Base-by-base conservation (phyloP, 1,284 basidiomycete genomes). In the Leccinum griseonigrum region DNA sequence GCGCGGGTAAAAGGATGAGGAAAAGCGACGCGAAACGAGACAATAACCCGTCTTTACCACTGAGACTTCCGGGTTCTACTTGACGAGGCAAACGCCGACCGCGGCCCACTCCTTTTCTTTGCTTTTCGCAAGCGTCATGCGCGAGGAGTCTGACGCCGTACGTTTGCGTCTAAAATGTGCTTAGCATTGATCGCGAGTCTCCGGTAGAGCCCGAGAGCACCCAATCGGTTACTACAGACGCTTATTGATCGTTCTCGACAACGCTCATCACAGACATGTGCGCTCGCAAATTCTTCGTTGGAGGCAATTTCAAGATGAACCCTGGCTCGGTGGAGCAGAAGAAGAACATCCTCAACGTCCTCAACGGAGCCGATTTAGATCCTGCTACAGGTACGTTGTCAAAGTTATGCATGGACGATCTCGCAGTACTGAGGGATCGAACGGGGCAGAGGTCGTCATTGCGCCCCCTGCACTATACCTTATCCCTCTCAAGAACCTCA, bases 241-340 rank as follows among this genome's bases (percentile, higher is more conserved):
- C 50, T 14, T 52, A 16, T 43, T 51, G 28, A 38, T 58, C 50
- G 28, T 53, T 52, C n/a, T 46, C 29, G 32, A 57, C 62, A 54
- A 46, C 59, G 26, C 54, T 46, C 31, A 22, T 34, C 14, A 22
- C 32, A 29, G 9, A 2, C 8, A 43, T 2, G 50, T 4, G 6
- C 16, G 6, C 86, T 65, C 91, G 93, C 73, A 80, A 87, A 77
- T 95, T 95, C 79, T 93, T 93, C 72, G 91, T 93, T 70, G 95
- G 95, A 70, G 94, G 92, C 51, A 97, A 97, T 86, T 97, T 96
- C 85, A 97, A 97, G 82, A 90, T 96, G 87, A 97, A 98, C 81
- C 90, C 90, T 46, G 81, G 81, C 63, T 85, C 87, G 53, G 79
- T 80, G 66, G 82, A 84, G 67, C 82, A 85, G 68, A 88, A 91